Evolutionary conservation across 768 basidiomycete species (phyloP), one percentile per base, ranked within the genome.

Genomic region (Rhizopogon vulgaris): DNA sequence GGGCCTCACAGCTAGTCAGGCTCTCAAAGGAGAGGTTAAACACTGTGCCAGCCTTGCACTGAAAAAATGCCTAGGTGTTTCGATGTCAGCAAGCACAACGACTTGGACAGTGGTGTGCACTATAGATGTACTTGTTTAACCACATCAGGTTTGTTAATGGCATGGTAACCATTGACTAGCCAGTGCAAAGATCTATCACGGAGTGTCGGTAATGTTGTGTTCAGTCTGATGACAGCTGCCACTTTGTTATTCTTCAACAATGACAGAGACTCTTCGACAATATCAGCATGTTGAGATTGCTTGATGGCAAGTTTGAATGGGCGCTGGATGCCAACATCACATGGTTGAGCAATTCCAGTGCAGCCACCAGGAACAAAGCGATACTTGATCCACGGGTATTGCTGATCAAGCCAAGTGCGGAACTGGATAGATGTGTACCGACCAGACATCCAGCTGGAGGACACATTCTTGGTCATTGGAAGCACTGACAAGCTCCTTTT

Each of bases 281-380:
- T n/a, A 12, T 45, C 42, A 45, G 42, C 42, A 45, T 27, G 42
- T 10, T 45, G 42, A 45, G 24, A 45, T 32, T 6, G 11, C 6
- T 45, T 45, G 27, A 45, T 12, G 17, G 42, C 42, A 45, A 45
- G 42, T 22, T 45, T 45, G 42, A 45, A 27, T 45, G 42, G 42
- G 15, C 12, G 25, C 12, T 45, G 42, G 27, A 45, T 12, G 5
- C 42, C 42, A 27, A 45, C 25, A 15, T 45, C 12, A 27, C 42
- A 45, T 45, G 42, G 42, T 12, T 45, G 42, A 4, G 42, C 42
- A 45, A 45, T 27, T 3, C 42, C 42, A 6, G 42, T 45, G 32
- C 42, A 45, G 7, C 42, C 42, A 14, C 43, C 43, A 45, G 43
- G 43, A 7, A 45, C 43, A 22, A 45, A 45, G 14, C 14, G 27